Percentiles rank a stretch among this genome's conserved stretches.
Conservation (phyloP, 441 rosid species). For the Pelargonium cotyledonis region DNA sequence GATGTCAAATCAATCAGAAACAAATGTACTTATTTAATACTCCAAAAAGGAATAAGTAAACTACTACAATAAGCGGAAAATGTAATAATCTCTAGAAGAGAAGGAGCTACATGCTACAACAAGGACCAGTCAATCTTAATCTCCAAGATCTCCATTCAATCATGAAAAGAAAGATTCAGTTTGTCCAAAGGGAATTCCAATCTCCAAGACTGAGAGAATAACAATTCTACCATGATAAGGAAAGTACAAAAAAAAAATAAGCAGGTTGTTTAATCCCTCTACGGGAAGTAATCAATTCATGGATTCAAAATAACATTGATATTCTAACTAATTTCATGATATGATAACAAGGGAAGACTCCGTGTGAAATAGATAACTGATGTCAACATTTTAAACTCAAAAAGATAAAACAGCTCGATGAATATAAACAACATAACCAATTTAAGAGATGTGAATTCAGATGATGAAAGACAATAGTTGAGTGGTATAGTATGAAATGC, state of each 20-base stretch:
- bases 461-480: background rate
- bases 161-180: background rate
- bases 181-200: background rate
- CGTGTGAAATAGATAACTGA: background rate
- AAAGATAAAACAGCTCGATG: background rate
- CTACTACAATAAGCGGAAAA: background rate
- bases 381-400: conserved; percentile 12
- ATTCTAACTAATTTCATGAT: background rate
- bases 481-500: background rate
- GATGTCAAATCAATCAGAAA: background rate
- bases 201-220: background rate
- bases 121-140: background rate
- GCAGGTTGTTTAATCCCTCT: background rate
- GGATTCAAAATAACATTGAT: background rate
- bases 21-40: background rate
- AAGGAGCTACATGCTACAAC: background rate
- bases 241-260: background rate
- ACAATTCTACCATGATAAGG: background rate
- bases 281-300: background rate
- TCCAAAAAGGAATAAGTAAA: background rate
- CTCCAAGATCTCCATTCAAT: background rate
- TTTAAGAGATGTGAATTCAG: background rate
- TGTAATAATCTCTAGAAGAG: background rate
- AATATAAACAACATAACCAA: background rate
- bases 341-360: background rate